A percentile compares a stretch with the other conserved stretches of the same genome.
phyloP scores from a whole-genome alignment of 306 rosid genomes.

The Sindora glabra region DNA sequence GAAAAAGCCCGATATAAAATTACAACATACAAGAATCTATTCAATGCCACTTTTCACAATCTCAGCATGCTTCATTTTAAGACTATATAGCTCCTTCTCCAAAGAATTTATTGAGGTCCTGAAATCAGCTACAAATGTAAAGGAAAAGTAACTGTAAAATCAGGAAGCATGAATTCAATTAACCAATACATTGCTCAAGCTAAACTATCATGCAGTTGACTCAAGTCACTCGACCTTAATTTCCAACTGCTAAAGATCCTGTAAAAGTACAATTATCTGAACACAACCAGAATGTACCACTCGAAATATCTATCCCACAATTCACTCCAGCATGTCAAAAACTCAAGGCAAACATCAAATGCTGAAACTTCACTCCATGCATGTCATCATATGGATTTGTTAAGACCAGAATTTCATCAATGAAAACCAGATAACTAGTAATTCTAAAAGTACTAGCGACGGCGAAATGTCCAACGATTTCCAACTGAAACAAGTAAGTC shows the following conservation, averaged over 20 bases:
- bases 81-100: slow-evolving; percentile 23
- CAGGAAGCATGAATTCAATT: not conserved
- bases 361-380: not conserved
- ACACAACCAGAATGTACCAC: not conserved
- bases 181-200: no score
- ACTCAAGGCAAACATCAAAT: not conserved
- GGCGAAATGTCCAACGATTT: slow-evolving; percentile 38
- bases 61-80: slow-evolving; percentile 11
- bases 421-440: not conserved
- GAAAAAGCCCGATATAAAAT: slow-evolving; percentile 1
- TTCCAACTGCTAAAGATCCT: not conserved
- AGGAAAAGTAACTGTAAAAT: not conserved
- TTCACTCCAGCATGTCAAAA: not conserved
- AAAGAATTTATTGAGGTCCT: slow-evolving; percentile 15
- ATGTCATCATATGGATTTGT: no score
- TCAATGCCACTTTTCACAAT: slow-evolving; percentile 20
- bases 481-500: slow-evolving; percentile 45
- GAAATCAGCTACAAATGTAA: slow-evolving; percentile 10
- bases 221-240: not conserved
- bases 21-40: not conserved
- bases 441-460: slow-evolving; percentile 32
- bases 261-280: not conserved
- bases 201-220: not conserved
- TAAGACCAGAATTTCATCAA: no score
- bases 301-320: not conserved